Conservation (phyloP, 805 yeast genomes). For the Pichia pseudocactophila region DNA sequence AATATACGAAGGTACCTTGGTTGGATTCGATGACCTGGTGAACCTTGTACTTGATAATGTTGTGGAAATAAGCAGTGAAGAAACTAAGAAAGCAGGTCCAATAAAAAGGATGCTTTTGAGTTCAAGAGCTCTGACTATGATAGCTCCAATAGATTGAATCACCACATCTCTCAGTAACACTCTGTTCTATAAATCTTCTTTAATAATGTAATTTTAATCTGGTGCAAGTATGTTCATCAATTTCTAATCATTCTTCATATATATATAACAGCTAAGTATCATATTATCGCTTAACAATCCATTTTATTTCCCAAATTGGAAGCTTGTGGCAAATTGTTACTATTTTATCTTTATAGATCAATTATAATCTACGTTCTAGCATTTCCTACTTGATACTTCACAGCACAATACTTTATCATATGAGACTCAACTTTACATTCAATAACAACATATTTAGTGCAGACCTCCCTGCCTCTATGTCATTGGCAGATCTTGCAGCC, state of each 20-base stretch:
- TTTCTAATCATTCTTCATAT: too few relatives aligned
- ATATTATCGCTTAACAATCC: too few relatives aligned
- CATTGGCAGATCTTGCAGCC: conserved; percentile 9
- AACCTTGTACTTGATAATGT: conserved; percentile 84
- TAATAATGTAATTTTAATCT: background rate
- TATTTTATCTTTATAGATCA: too few relatives aligned
- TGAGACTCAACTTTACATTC: conserved; percentile 7
- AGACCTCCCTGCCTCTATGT: conserved; percentile 9
- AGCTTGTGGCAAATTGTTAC: too few relatives aligned
- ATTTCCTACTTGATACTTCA: too few relatives aligned
- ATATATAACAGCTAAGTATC: too few relatives aligned
- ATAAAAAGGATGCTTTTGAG: conserved; percentile 55
- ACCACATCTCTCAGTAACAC: background rate
- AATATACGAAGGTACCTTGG: conserved; percentile 81
- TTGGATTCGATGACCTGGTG: conserved; percentile 94
- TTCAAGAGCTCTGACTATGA: conserved; percentile 66
- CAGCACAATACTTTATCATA: background rate
- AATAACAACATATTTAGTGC: conserved; percentile 3
- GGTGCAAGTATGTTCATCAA: too few relatives aligned
- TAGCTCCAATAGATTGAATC: conserved; percentile 31
- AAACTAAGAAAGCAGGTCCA: conserved; percentile 34
- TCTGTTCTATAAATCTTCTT: too few relatives aligned
- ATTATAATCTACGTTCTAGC: too few relatives aligned
- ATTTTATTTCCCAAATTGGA: background rate
- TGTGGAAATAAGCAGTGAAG: conserved; percentile 37